Percentiles rank a stretch among this genome's conserved stretches.
phyloP scores from a whole-genome alignment of 352 stramenopile species.

The Blastocystis sp. region DNA sequence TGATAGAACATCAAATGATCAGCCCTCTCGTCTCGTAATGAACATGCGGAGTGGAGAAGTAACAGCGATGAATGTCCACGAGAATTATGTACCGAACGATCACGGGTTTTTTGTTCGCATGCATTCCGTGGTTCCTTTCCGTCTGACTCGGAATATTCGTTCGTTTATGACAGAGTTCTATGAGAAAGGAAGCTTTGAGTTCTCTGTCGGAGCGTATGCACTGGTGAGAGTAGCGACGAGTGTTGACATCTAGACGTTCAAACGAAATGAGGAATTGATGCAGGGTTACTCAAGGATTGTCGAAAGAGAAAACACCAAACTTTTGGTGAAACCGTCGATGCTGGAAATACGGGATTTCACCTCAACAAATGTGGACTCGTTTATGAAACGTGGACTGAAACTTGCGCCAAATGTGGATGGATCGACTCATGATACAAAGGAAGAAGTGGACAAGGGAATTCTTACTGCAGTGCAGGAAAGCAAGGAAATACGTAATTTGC shows the following conservation, averaged over 20 bases:
- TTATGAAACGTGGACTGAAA: neutral
- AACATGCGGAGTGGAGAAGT: neutral
- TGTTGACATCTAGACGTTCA: constrained; percentile 23
- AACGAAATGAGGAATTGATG: constrained; percentile 20
- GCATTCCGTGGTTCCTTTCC: neutral
- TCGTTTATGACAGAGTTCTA: neutral
- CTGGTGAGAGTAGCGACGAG: neutral
- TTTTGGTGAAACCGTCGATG: neutral
- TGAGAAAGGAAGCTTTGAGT: constrained; percentile 1
- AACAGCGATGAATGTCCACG: neutral
- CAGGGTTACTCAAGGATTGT: neutral
- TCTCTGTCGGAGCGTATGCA: neutral
- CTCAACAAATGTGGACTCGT: neutral
- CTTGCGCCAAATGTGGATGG: neutral
- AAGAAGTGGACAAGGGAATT: neutral
- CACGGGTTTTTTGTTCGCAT: neutral
- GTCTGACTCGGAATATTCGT: neutral
- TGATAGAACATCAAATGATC: neutral
- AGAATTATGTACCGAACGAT: neutral
- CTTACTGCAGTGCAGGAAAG: neutral
- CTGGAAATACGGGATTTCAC: neutral
- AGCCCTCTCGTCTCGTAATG: neutral
- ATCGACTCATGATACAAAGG: neutral
- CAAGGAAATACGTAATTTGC: neutral
- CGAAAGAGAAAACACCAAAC: neutral